phyloP scores from a whole-genome alignment of 768 basidiomycete genomes.

The Agaricus blazei region DNA sequence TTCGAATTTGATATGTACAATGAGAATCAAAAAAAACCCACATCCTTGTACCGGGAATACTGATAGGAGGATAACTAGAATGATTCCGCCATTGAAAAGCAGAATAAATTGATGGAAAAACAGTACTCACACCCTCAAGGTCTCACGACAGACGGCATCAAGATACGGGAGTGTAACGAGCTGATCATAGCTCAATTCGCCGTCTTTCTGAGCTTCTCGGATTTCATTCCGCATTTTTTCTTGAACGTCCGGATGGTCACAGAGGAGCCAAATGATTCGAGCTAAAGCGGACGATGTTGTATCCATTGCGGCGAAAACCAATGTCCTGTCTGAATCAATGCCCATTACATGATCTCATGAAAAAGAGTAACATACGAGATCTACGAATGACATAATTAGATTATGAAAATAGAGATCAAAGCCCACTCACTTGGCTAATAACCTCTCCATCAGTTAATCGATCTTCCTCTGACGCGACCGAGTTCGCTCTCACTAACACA shows the following conservation, averaged over 20 bases:
- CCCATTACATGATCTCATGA: too few relatives aligned
- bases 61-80: constrained; percentile 21
- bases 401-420: background rate
- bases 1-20: constrained; percentile 9
- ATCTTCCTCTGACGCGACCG: constrained; percentile 23
- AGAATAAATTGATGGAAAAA: background rate
- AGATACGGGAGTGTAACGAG: constrained; percentile 32
- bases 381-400: background rate
- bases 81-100: too few relatives aligned
- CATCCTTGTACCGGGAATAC: constrained; percentile 16
- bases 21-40: constrained; percentile 9
- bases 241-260: constrained; percentile 31
- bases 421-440: constrained; percentile 20
- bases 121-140: constrained; percentile 28
- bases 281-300: constrained; percentile 30
- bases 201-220: constrained; percentile 15
- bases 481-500: constrained; percentile 28
- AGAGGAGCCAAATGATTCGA: constrained; percentile 30
- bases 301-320: constrained; percentile 11
- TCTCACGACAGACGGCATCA: constrained; percentile 36
- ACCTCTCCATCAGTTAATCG: constrained; percentile 28
- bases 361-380: background rate
- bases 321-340: background rate
- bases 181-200: constrained; percentile 25
- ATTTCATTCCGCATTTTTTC: constrained; percentile 34